Conservation (phyloP, 2,329 filamentous ascomycete genomes). For the Beauveria brongniartii region DNA sequence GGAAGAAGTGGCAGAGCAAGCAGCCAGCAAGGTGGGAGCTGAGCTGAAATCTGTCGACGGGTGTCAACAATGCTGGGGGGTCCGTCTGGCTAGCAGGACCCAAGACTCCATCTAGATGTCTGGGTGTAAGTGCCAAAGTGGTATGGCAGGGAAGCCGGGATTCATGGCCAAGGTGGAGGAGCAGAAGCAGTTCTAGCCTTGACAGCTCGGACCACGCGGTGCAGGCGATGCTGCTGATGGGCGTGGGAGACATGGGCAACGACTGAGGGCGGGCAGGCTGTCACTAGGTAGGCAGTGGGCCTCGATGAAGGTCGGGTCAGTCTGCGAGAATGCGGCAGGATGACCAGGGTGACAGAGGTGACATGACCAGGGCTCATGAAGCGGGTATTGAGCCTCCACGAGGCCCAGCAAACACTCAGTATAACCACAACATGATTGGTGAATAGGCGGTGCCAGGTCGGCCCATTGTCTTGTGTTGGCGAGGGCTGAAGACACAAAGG, state of each 20-base stretch:
- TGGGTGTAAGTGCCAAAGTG: conserved; percentile 1
- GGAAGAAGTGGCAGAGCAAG: not conserved
- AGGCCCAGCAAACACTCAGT: not conserved
- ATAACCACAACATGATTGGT: not conserved
- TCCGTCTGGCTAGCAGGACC: not conserved
- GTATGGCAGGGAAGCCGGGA: not conserved
- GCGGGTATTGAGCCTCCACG: not conserved
- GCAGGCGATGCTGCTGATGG: not conserved
- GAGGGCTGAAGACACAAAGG: not conserved
- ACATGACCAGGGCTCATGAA: not conserved
- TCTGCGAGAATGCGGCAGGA: not conserved
- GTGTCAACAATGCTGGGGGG: not conserved
- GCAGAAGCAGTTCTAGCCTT: conserved; percentile 4
- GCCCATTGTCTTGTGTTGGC: not conserved
- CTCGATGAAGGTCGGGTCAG: not conserved
- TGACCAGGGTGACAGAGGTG: not conserved
- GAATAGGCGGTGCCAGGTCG: not conserved
- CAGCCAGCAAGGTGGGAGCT: not conserved
- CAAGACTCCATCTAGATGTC: not conserved
- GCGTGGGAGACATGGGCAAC: not conserved
- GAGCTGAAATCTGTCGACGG: not conserved
- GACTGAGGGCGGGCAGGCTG: not conserved
- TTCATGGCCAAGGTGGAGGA: not conserved
- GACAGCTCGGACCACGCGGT: conserved; percentile 1
- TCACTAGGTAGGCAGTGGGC: not conserved